phyloP scores from a whole-genome alignment of 805 yeast species.

The Huiozyma naganishii region DNA sequence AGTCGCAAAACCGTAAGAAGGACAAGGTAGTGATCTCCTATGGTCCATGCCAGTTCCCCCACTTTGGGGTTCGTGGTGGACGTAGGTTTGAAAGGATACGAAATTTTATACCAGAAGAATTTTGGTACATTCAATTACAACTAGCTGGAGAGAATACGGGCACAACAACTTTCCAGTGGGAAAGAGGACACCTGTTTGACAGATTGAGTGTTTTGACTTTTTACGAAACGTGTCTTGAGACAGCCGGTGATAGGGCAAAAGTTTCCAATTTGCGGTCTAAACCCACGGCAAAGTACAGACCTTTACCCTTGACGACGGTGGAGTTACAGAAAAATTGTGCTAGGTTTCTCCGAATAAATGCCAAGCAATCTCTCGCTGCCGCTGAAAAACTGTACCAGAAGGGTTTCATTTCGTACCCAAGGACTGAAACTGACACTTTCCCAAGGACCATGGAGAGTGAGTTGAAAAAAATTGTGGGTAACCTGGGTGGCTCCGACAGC shows the following conservation, averaged over 20 bases:
- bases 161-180: conserved; percentile 54
- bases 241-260: conserved; percentile 34
- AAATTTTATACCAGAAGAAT: conserved; percentile 62
- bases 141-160: conserved; percentile 29
- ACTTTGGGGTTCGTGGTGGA: conserved; percentile 58
- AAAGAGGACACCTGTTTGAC: conserved; percentile 62
- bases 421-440: conserved; percentile 91
- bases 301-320: conserved; percentile 89
- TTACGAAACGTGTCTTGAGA: conserved; percentile 54
- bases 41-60: conserved; percentile 95
- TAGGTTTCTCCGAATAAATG: conserved; percentile 57
- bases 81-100: conserved; percentile 74
- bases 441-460: conserved; percentile 56
- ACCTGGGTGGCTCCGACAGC: conserved; percentile 35
- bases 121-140: conserved; percentile 61
- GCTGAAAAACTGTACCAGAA: conserved; percentile 82
- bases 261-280: conserved; percentile 42
- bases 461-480: conserved; percentile 45
- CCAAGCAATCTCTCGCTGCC: conserved; percentile 60
- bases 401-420: conserved; percentile 88
- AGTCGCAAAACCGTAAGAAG: not conserved
- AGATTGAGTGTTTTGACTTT: conserved; percentile 49
- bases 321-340: conserved; percentile 85
- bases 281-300: conserved; percentile 70
- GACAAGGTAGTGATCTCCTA: conserved; percentile 42